A percentile compares a stretch with the other conserved stretches of the same genome.
Conservation (phyloP, 306 rosid species). For the Castanopsis chinensis region DNA sequence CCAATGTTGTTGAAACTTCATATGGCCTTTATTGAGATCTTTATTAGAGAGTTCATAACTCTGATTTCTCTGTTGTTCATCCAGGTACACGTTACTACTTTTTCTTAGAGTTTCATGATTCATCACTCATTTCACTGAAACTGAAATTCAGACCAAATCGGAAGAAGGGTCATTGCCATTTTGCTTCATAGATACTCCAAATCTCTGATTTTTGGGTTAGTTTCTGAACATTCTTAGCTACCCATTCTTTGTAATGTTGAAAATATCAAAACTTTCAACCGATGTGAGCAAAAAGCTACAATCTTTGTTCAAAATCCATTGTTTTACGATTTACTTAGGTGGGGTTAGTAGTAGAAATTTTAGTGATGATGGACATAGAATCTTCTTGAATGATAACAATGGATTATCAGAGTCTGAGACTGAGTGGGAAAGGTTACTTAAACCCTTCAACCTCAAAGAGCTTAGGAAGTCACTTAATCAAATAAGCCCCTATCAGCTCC, state of each 20-base stretch:
- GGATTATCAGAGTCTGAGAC: constrained; percentile 51
- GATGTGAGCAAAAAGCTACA: constrained; percentile 27
- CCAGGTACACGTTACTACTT: neutral
- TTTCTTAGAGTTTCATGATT: neutral
- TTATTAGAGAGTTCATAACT: too few relatives aligned
- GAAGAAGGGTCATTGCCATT: neutral
- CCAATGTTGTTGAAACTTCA: too few relatives aligned
- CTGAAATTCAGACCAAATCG: neutral
- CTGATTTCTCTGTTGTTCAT: neutral
- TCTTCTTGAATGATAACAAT: neutral
- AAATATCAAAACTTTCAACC: constrained; percentile 24
- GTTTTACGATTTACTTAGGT: constrained; percentile 38
- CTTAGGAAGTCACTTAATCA: constrained; percentile 52
- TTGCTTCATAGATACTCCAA: neutral
- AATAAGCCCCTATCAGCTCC: constrained; percentile 71
- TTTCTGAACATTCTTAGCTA: neutral
- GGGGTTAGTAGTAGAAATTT: constrained; percentile 27
- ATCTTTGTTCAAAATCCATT: constrained; percentile 36
- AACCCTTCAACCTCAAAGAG: constrained; percentile 75
- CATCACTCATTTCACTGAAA: neutral
- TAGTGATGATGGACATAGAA: neutral
- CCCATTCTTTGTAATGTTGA: constrained; percentile 40
- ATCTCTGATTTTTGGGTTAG: neutral
- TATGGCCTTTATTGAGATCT: too few relatives aligned
- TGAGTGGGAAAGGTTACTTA: constrained; percentile 81